phyloP scores from a whole-genome alignment of 805 yeast species.

The Starmera dryadoides region DNA sequence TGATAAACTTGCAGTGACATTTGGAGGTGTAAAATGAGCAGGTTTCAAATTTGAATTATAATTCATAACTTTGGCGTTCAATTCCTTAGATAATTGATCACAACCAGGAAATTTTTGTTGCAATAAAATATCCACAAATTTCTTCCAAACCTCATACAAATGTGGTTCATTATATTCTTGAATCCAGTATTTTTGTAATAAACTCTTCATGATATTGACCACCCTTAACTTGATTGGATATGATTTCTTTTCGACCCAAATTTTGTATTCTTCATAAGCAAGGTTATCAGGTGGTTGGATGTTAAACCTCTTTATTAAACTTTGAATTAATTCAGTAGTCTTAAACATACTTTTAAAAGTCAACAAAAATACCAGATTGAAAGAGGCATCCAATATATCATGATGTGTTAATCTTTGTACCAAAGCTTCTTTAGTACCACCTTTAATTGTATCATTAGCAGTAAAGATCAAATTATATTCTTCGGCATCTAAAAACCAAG shows the following conservation, averaged over 20 bases:
- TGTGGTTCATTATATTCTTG: constrained; percentile 46
- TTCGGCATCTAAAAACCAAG: constrained; percentile 71
- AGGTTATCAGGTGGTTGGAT: constrained; percentile 82
- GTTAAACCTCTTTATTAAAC: constrained; percentile 58
- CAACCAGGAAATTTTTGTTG: constrained; percentile 37
- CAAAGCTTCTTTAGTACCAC: constrained; percentile 75
- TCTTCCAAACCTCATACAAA: constrained; percentile 26
- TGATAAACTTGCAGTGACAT: neutral
- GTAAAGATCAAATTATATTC: constrained; percentile 56
- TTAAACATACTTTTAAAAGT: constrained; percentile 72
- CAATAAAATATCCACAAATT: constrained; percentile 32
- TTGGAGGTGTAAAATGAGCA: neutral
- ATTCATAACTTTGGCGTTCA: constrained; percentile 25
- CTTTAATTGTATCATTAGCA: constrained; percentile 64
- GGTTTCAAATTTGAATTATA: constrained; percentile 5
- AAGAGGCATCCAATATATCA: constrained; percentile 50
- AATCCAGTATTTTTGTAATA: constrained; percentile 68
- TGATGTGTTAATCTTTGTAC: constrained; percentile 79
- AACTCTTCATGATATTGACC: constrained; percentile 54
- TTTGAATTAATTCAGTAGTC: constrained; percentile 51
- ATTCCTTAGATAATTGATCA: constrained; percentile 29
- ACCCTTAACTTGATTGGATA: constrained; percentile 61
- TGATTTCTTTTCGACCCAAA: constrained; percentile 69
- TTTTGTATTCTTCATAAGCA: constrained; percentile 70
- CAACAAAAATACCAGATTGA: constrained; percentile 61